A percentile compares a stretch with the other conserved stretches of the same genome.
phyloP scores from a whole-genome alignment of 192 early-diverging fungal species.

The Backusella parvicylindrica region DNA sequence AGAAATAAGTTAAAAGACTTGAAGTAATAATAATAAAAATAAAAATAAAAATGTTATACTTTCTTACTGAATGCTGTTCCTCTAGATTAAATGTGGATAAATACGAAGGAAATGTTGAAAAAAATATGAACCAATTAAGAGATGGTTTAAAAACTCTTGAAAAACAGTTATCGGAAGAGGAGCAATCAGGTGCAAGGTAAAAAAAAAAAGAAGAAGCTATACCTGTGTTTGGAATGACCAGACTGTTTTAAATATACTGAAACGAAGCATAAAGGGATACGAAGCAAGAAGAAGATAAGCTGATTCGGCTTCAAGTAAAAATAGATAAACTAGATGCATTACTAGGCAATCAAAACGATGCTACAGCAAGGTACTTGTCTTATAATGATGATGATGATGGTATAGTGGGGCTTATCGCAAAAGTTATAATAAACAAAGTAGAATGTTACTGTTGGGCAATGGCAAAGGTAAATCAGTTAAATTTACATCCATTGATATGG shows the following conservation, averaged over 20 bases:
- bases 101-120: slow-evolving; percentile 50
- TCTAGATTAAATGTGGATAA: slow-evolving; percentile 43
- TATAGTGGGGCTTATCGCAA: no score
- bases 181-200: slow-evolving; percentile 51
- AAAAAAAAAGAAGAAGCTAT: no score
- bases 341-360: slow-evolving; percentile 42
- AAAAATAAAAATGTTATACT: not conserved
- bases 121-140: slow-evolving; percentile 46
- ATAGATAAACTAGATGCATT: slow-evolving; percentile 56
- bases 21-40: not conserved
- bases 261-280: slow-evolving; percentile 26
- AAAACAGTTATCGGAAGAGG: slow-evolving; percentile 49
- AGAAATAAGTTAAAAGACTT: slow-evolving; percentile 45
- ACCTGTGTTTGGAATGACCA: no score
- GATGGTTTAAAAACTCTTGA: slow-evolving; percentile 54
- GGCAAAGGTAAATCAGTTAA: not conserved
- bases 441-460: slow-evolving; percentile 1
- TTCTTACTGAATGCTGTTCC: not conserved
- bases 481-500: slow-evolving; percentile 24
- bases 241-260: slow-evolving; percentile 29
- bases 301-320: slow-evolving; percentile 60
- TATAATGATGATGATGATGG: no score
- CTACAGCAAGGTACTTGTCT: slow-evolving; percentile 34
- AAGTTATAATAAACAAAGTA: no score
- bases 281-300: slow-evolving; percentile 58